Percentiles rank a stretch among this genome's conserved stretches.
Evolutionary conservation across 257 asterid genomes (phyloP).

Genomic region (Fraxinus excelsior): DNA sequence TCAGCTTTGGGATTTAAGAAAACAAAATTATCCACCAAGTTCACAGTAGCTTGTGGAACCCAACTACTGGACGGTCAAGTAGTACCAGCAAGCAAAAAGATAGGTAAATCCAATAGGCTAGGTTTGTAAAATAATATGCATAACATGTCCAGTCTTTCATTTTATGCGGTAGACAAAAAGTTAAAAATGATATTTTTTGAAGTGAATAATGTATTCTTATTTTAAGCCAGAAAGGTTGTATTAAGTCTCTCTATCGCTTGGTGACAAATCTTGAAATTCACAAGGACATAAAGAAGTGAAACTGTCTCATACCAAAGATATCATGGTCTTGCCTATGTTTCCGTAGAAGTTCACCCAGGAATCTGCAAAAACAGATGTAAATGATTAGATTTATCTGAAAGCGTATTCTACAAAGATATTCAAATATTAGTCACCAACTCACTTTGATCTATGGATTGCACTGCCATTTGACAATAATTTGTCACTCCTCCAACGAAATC

Average conservation of each 20-base stretch:
- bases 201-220: background rate
- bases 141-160: background rate
- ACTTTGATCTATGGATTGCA: conserved; percentile 92
- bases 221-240: background rate
- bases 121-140: background rate
- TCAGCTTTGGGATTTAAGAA: no score
- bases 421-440: conserved; percentile 31
- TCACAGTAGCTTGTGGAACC: background rate
- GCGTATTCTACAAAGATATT: background rate
- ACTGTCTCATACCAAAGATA: conserved; percentile 69
- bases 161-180: background rate
- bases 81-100: background rate
- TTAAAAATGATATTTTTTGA: background rate
- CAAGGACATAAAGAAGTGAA: background rate
- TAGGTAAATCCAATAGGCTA: background rate
- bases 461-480: conserved; percentile 79
- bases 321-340: conserved; percentile 85
- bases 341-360: conserved; percentile 92
- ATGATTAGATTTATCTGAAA: background rate
- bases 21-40: background rate
- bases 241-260: background rate
- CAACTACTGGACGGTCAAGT: background rate
- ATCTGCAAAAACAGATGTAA: conserved; percentile 36
- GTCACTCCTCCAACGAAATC: conserved; percentile 86
- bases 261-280: background rate